Evolutionary conservation across 805 yeast genomes (phyloP).

Genomic region (Kockiozyma suomiensis): DNA sequence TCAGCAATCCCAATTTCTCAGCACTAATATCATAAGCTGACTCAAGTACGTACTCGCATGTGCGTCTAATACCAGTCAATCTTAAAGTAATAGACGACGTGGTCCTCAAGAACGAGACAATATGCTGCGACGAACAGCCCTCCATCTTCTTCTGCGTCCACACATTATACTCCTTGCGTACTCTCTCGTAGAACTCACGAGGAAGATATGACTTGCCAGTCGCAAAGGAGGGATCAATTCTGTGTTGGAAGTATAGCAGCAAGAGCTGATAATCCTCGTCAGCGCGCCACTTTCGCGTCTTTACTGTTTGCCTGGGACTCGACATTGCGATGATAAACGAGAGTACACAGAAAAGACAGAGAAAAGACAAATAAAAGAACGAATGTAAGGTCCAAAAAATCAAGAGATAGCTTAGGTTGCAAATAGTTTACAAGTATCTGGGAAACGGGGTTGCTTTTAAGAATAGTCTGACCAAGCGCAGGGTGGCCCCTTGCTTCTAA

Average conservation of each 20-base stretch:
- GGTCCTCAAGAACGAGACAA: constrained; percentile 4
- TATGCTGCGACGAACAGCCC: constrained; percentile 13
- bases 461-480: background rate
- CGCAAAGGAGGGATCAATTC: constrained; percentile 3
- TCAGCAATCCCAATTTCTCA: background rate
- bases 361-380: background rate
- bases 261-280: constrained; percentile 10
- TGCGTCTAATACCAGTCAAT: constrained; percentile 6
- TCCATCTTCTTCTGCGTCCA: constrained; percentile 16
- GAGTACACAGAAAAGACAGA: background rate
- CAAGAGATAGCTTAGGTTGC: no score
- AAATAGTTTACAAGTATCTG: no score
- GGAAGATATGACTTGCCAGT: constrained; percentile 7
- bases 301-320: background rate
- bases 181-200: constrained; percentile 1
- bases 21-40: background rate
- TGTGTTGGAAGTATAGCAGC: constrained; percentile 8
- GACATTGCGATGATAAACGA: no score
- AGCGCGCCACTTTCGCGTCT: constrained; percentile 10
- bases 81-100: constrained; percentile 7
- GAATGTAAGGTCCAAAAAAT: no score
- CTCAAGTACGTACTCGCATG: constrained; percentile 7
- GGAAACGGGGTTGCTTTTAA: background rate
- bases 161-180: constrained; percentile 8
- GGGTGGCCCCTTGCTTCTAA: constrained; percentile 13